A percentile compares a stretch with the other conserved stretches of the same genome.
These are phyloP conservation scores for Glycine tomentella DNA, from an alignment of 306 rosid genomes.

Conservation along the genomic window DNA sequence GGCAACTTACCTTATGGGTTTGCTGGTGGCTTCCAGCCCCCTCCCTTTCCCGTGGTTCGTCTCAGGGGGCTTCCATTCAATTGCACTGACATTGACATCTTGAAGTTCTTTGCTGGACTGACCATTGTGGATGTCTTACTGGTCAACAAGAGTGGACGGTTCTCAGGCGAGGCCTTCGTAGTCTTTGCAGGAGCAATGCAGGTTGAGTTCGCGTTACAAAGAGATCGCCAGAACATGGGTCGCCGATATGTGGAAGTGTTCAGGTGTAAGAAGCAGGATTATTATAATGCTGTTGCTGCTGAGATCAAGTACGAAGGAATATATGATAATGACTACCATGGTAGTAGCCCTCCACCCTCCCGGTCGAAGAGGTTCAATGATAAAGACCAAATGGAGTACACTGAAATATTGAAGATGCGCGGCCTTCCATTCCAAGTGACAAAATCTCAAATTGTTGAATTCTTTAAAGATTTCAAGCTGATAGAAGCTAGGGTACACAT, in stretches of 20 bases:
- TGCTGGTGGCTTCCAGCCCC: constrained; percentile 56
- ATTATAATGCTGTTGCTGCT: constrained; percentile 87
- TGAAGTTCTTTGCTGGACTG: constrained; percentile 96
- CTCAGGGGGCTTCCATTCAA: constrained; percentile 98
- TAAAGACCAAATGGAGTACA: constrained; percentile 93
- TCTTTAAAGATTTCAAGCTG: constrained; percentile 78
- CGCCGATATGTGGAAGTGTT: constrained; percentile 96
- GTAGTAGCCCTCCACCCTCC: constrained; percentile 95
- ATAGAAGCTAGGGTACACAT: constrained; percentile 82
- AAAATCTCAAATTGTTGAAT: constrained; percentile 76
- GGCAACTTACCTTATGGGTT: constrained; percentile 62
- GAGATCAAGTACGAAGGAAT: constrained; percentile 89
- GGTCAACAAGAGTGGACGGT: constrained; percentile 95
- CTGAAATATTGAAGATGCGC: constrained; percentile 96
- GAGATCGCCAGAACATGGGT: constrained; percentile 97
- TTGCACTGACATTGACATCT: constrained; percentile 91
- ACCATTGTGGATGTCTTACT: constrained; percentile 93
- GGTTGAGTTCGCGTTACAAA: constrained; percentile 87
- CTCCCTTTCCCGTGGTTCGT: constrained; percentile 92
- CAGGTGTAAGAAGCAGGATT: constrained; percentile 95
- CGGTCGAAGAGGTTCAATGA: constrained; percentile 82
- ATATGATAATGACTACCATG: constrained; percentile 84
- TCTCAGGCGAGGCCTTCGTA: constrained; percentile 96
- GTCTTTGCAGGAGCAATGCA: constrained; percentile 95
- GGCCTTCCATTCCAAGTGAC: constrained; percentile 85